Evolutionary conservation across 2,329 filamentous ascomycete genomes (phyloP), one percentile per base, ranked within the genome.

Genomic region (Trematosphaeria pertusa): DNA sequence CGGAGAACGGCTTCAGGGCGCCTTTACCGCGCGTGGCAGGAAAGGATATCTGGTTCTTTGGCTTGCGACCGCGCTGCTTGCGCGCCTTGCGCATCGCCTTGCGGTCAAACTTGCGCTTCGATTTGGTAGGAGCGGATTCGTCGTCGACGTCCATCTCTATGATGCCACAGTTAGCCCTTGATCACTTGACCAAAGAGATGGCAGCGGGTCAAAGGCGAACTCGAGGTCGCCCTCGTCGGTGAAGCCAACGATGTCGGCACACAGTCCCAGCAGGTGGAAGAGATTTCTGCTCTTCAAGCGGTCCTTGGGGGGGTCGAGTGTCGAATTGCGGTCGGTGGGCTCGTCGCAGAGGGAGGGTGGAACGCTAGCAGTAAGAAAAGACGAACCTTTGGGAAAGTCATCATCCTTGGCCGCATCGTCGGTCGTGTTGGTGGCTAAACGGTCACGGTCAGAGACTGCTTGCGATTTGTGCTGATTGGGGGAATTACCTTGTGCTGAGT

Each of bases 71-170:
- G 39, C 59, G 61, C 55, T 70, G 67, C 59, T 72, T 73, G 55
- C 66, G 63, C 26, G 68, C 53, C 46, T 59, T 58, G 48, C 54
- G 48, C 17, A 47, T 45, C 18, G 43, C 40, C 47, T 44, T 67
- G 59, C 65, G 66, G 60, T 64, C 62, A 12, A 28, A 8, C 50
- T 72, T 70, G 44, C 64, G 70, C 47, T 62, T 60, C 42, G 61
- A 62, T 31, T 55, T 60, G 41, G 60, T 48, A 5, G 52, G 17
- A 12, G 54, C 43, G 24, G 52, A 38, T 35, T 52, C 52, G 38
- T 58, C 64, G 52, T 73, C 73, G 46, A 72, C 59, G 37, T 76
- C 73, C 70, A 75, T 73, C 42, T 70, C 72, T 71, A 59, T 37
- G 15, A 43, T 30, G 43, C 46, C 38, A 57, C 50, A 56, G 64